Conservation (phyloP, 2,329 filamentous ascomycete genomes). For the Ceratocystis harringtonii region DNA sequence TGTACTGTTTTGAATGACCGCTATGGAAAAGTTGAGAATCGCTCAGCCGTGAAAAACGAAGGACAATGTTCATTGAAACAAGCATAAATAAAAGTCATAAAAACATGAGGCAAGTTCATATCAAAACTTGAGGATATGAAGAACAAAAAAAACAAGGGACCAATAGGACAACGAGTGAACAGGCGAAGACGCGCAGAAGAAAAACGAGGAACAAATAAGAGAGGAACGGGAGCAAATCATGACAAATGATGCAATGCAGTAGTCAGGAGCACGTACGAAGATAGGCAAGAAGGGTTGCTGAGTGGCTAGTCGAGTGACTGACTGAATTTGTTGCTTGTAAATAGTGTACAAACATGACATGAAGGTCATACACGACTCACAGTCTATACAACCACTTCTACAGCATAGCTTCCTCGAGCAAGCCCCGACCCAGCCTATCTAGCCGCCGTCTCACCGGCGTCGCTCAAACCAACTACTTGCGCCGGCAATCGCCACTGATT, state of each 20-base stretch:
- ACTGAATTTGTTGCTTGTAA: background rate
- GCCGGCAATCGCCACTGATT: constrained; percentile 81
- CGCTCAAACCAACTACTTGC: constrained; percentile 85
- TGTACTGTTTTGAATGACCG: background rate
- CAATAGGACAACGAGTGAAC: background rate
- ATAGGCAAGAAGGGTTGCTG: background rate
- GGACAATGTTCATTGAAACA: constrained; percentile 3
- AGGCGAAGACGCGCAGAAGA: background rate
- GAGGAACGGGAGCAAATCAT: background rate
- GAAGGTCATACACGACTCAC: background rate
- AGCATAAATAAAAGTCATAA: constrained; percentile 4
- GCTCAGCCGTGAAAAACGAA: background rate
- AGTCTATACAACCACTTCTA: background rate
- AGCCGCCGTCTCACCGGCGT: constrained; percentile 43
- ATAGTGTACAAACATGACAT: background rate
- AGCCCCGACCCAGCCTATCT: background rate
- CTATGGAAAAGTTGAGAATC: too few relatives aligned
- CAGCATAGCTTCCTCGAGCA: background rate
- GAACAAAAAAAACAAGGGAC: background rate
- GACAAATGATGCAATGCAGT: too few relatives aligned
- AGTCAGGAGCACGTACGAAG: background rate
- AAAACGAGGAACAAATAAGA: background rate
- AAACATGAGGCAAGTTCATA: background rate
- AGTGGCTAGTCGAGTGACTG: background rate
- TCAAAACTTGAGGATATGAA: background rate